Evolutionary conservation across 805 yeast species (phyloP).

Genomic region (Phaffomyces thermotolerans): DNA sequence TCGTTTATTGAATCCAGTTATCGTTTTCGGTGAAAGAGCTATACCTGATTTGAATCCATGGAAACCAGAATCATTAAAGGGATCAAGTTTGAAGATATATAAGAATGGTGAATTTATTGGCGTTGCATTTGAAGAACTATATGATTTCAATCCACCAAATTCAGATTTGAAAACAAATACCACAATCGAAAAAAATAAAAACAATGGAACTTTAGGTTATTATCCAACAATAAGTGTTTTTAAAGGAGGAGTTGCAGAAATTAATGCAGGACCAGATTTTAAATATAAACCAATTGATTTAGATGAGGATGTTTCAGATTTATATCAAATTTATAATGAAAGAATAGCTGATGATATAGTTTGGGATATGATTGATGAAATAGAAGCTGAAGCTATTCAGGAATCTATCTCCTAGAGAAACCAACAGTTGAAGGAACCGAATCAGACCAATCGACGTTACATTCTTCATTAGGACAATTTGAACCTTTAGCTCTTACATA

Average conservation of each 20-base stretch:
- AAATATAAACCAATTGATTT: constrained; percentile 35
- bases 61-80: constrained; percentile 41
- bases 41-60: constrained; percentile 42
- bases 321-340: constrained; percentile 57
- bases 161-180: constrained; percentile 37
- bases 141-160: constrained; percentile 75
- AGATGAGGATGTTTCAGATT: constrained; percentile 34
- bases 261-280: constrained; percentile 66
- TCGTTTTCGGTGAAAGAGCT: constrained; percentile 63
- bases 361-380: constrained; percentile 82
- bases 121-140: constrained; percentile 56
- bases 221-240: constrained; percentile 85
- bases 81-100: constrained; percentile 60
- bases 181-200: constrained; percentile 36
- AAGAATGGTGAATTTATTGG: constrained; percentile 72
- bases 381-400: constrained; percentile 52
- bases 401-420: constrained; percentile 1
- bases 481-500: constrained; percentile 28
- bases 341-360: constrained; percentile 72
- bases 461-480: constrained; percentile 27
- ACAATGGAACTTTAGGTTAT: constrained; percentile 85
- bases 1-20: constrained; percentile 64
- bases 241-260: constrained; percentile 65
- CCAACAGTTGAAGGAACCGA: not conserved
- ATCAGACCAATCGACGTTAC: constrained; percentile 18